Evolutionary conservation across 345 rosid genomes (phyloP), one percentile per base, ranked within the genome.

Genomic region (Turritis glabra): DNA sequence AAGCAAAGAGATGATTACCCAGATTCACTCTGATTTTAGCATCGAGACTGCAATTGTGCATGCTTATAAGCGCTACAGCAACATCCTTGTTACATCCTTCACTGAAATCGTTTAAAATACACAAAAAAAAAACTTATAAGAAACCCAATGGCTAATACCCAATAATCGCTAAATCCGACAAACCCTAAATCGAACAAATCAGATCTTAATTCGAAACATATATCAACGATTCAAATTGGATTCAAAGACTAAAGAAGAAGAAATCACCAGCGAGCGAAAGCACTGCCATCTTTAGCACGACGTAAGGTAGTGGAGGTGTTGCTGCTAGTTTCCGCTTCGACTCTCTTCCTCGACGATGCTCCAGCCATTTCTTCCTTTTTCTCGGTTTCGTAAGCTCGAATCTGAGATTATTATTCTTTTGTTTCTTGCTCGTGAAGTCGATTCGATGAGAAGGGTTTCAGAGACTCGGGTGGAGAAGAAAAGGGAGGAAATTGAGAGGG

Each of bases 21-120:
- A 89, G 75, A 55, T 88, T 89, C 87, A 84, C 86, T 84, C 86
- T 86, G 76, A 92, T 90, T 58, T 83, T 89, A 23, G 91, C 96
- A 38, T 95, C 99, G 75, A 95, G 98, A 70, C 97, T 86, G 64
- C 97, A 92, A 67, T 81, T 83, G 35, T 95, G 98, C 83, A 95
- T 81, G 17, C 83, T 67, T 15, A 95, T 88, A 17, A 92, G 94
- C 21, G 86, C 99, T 21, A 92, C 90, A 0, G 99, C 86, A 2
- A 95, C 94, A 44, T 81, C 63, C 83, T 84, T 89, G 44, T 71
- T 89, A 79, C 99, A 92, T 75, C 83, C 90, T 3, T 86, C 96
- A 63, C 98, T 95, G 90, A 53, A 76, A 69, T 67, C 50, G 40
- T 37, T 63, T 12, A 22, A 3, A 25, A 17, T 11, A n/a, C 26